Evolutionary conservation across 805 yeast genomes (phyloP), one percentile per base, ranked within the genome.

Genomic region (Kodamaea nitidulidarum): DNA sequence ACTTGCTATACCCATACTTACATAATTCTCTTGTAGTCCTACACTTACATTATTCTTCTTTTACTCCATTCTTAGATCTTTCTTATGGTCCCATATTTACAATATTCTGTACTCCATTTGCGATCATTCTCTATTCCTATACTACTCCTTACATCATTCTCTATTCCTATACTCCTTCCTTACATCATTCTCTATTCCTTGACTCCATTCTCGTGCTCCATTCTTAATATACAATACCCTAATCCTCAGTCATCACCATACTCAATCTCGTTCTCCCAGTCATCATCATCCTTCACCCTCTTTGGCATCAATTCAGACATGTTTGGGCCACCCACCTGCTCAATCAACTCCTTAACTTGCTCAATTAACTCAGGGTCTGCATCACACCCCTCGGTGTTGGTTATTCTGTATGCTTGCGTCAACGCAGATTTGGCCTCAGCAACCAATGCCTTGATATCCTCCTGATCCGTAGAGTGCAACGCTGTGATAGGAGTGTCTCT

Each of bases 311-410:
- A 53, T 36, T 60, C 66, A 39, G 60, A 63, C 77, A 68, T 61
- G 16, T 69, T 50, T 2, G 77, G 76, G 8, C 87, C 88, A 2
- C 91, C 95, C 27, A 84, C 58, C 42, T 71, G 76, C 3, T 58
- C 47, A 41, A 81, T 60, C 45, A 84, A 55, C 8, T 60, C 71
- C 17, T 59, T 55, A 1, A 83, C 73, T 36, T 84, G 84, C 9
- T 63, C 66, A 6, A 61, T 56, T 41, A 88, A 55, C 53, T 84
- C 95, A 5, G 70, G 71, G 39, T 82, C 84, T 11, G 76, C 64
- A 7, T 75, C 78, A 16, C 52, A 62, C 4, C 55, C 58, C 36
- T 61, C 64, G 44, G 62, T 45, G 49, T 55, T 63, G 35, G 65
- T 54, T 17, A 71, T 67, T 37, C 71, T 71, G 41, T 66, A 70